Evolutionary conservation across 306 rosid genomes (phyloP), one percentile per base, ranked within the genome.

Genomic region (Morella rubra): DNA sequence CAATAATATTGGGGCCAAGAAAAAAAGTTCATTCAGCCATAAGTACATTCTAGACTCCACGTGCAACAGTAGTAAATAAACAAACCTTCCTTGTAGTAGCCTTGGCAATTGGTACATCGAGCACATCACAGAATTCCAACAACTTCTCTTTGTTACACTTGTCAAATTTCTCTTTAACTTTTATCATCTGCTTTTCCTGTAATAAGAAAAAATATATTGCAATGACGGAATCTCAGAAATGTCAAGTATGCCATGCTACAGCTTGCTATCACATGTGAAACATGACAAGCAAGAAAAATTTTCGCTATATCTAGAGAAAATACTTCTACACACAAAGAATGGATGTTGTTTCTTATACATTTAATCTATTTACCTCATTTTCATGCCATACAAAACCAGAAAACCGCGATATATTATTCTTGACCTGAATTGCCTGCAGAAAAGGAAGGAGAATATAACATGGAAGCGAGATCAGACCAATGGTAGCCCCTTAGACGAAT

Each of bases 381-480:
- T 83, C 93, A 79, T 62, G 93, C 99, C 99, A 96, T 61, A 88
- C 98, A 77, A 96, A 96, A 81, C 99, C 99, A 78, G 99, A 96
- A 88, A 96, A 96, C 84, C 93, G 82, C 44, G 85, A 91, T 80
- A 96, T 92, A 86, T 96, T 92, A 81, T 87, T 88, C 90, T 96
- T 96, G 82, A 96, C 82, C 87, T 89, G 87, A 83, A 81, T 41
- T 75, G 93, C 97, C 99, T 95, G 97, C 66, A 89, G 76, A 80
- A 81, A 80, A 72, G 53, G 32, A 71, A 62, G 61, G 49, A 47
- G 72, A 22, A 16, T 2, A 46, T 79, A 73, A 71, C 65, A 58
- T 32, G 51, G 69, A 24, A 81, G 55, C 46, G 80, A 80, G 81
- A 82, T 44, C 18, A 22, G 73, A 24, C 44, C 44, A 55, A 46